A percentile compares a stretch with the other conserved stretches of the same genome.
These are phyloP conservation scores for Whalleya microplaca DNA, from an alignment of 2,329 filamentous ascomycete genomes.

Conservation along the genomic window DNA sequence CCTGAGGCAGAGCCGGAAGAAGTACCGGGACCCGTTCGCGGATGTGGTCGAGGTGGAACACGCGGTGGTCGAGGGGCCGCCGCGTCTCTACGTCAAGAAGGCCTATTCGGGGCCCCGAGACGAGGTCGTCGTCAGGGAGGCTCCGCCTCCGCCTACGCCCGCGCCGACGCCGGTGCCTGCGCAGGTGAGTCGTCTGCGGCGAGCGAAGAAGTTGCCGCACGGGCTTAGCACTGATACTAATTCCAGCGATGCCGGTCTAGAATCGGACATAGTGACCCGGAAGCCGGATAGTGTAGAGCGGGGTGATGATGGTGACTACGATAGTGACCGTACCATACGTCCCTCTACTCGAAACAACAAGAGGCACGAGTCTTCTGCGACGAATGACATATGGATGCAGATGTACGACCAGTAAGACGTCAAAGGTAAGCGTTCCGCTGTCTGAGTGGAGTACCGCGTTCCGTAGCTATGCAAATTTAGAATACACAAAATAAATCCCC, in stretches of 20 bases:
- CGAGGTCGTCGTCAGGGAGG: background rate
- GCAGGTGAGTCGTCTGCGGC: slow-evolving; percentile 5
- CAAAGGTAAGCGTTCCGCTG: slow-evolving; percentile 1
- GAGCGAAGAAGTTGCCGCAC: slow-evolving; percentile 2
- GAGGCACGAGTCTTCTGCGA: background rate
- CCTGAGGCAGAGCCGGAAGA: slow-evolving; percentile 8
- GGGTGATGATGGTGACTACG: background rate
- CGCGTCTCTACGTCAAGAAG: slow-evolving; percentile 10
- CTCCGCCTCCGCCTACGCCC: background rate
- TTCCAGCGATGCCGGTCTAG: background rate
- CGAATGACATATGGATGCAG: slow-evolving; percentile 26
- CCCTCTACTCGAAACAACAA: background rate
- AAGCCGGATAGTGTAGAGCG: background rate
- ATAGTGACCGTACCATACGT: background rate
- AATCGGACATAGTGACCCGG: background rate
- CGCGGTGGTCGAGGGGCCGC: background rate
- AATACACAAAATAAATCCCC: too few relatives aligned
- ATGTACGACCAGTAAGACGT: slow-evolving; percentile 14
- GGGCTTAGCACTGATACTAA: background rate
- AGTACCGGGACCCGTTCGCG: slow-evolving; percentile 3
- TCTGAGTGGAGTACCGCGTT: slow-evolving; percentile 1
- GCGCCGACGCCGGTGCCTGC: background rate
- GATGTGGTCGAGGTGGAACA: background rate
- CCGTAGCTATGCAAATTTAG: too few relatives aligned
- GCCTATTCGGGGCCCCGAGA: slow-evolving; percentile 11